Percentiles rank a stretch among this genome's conserved stretches.
Conservation (phyloP, 257 asterid genomes). For the Jacaranda copaia region DNA sequence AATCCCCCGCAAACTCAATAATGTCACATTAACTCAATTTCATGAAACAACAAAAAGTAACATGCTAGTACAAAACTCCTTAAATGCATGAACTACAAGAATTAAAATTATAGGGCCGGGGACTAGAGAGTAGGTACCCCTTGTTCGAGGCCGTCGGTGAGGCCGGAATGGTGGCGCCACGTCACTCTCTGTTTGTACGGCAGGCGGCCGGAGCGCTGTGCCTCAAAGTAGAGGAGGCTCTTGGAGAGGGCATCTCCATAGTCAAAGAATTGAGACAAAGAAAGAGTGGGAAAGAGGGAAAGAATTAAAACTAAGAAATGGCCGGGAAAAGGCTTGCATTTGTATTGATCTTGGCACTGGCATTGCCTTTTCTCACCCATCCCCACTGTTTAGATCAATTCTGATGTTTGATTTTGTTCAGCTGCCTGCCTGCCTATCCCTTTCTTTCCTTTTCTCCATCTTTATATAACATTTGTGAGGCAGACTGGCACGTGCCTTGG, state of each 20-base stretch:
- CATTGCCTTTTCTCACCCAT: slow-evolving; percentile 45
- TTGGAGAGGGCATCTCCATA: slow-evolving; percentile 83
- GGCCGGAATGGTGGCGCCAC: slow-evolving; percentile 98
- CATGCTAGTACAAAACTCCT: background rate
- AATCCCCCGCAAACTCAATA: too few species aligned
- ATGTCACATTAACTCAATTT: too few species aligned
- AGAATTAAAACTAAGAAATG: slow-evolving; percentile 29
- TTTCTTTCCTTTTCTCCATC: slow-evolving; percentile 16
- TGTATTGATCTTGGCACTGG: background rate
- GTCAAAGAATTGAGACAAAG: slow-evolving; percentile 45
- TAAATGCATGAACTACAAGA: background rate
- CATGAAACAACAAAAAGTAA: background rate
- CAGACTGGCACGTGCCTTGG: slow-evolving; percentile 32
- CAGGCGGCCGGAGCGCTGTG: slow-evolving; percentile 93
- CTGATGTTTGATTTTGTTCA: background rate
- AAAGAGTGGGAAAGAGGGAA: slow-evolving; percentile 42
- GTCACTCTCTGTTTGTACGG: slow-evolving; percentile 78
- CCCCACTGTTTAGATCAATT: slow-evolving; percentile 30
- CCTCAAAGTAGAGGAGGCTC: slow-evolving; percentile 90
- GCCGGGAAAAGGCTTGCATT: slow-evolving; percentile 16
- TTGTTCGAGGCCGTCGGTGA: slow-evolving; percentile 91
- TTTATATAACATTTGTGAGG: slow-evolving; percentile 37
- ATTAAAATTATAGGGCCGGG: too few species aligned
- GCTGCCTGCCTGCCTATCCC: background rate
- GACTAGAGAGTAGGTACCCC: slow-evolving; percentile 54